Base-by-base conservation (phyloP, 257 asterid genomes). In the Dorcoceras hygrometricum region DNA sequence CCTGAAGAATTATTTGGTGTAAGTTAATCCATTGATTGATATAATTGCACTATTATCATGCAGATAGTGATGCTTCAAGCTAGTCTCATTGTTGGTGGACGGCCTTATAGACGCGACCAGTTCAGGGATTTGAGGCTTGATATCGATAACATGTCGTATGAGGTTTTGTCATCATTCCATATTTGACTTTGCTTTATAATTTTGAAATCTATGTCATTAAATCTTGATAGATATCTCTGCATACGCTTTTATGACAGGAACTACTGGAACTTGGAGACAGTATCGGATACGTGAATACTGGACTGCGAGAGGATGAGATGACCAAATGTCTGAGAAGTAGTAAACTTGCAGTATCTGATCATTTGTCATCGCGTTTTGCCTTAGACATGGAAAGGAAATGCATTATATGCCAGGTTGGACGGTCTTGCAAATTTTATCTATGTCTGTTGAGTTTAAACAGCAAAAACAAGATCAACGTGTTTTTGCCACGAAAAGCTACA, bases 401-500 rank as follows among this genome's bases (percentile, higher is more conserved):
- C 92, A 87, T 89, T 74, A 81, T 92, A 67, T 92, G 97, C 80
- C 97, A 89, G 96, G 97, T 92, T 73, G 7, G 79, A 67, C 59
- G 3, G 3, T 39, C 1, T 39, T 39, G n/a, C 50, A 2, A 0
- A 10, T 39, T 39, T 39, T 12, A 39, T 10, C 50, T 10, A 34
- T 27, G 18, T 28, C 14, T 1, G 20, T 22, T 60, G 1, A 39
- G 3, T 39, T 39, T 39, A 39, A 39, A 34, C 16, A 2, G 46
- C 46, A 34, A 3, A 34, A 9, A 10, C 10, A 34, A 0, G 10
- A 34, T 34, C 14, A 34, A 34, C 46, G 10, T 34, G 46, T 34
- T 5, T 34, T 10, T 8, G 46, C 46, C 46, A 34, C 10, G 46
- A 34, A 8, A 5, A 34, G 4, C 16, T 34, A 9, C 3, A 34